Percentiles rank a stretch among this genome's conserved stretches.
These are phyloP conservation scores for Holtermanniella nyarrowii DNA, from an alignment of 768 basidiomycete genomes.

Conservation along the genomic window DNA sequence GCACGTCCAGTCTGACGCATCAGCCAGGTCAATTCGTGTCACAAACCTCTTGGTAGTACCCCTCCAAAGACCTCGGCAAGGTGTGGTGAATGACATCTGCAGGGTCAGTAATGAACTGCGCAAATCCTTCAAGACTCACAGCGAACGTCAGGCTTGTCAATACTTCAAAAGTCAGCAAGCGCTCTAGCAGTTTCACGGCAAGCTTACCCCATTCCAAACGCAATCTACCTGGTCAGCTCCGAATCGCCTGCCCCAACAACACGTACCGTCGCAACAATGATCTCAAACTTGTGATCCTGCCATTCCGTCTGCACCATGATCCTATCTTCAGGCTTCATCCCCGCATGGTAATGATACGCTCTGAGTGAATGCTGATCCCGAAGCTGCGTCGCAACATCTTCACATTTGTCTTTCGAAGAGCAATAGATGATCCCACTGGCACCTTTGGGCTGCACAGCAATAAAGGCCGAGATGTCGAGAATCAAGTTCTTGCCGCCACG, in stretches of 20 bases:
- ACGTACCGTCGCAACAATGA: constrained; percentile 86
- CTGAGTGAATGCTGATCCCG: constrained; percentile 50
- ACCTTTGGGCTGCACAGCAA: constrained; percentile 50
- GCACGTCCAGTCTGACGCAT: constrained; percentile 68
- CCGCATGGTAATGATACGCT: constrained; percentile 79
- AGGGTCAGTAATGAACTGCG: not conserved
- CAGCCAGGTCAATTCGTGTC: not conserved
- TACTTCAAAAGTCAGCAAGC: constrained; percentile 17
- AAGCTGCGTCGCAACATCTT: constrained; percentile 64
- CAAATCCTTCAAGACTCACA: constrained; percentile 12
- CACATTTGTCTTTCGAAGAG: constrained; percentile 59
- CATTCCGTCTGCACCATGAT: constrained; percentile 57
- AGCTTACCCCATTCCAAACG: constrained; percentile 80
- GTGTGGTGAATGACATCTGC: constrained; percentile 69
- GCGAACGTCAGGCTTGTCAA: constrained; percentile 40
- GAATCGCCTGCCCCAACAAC: not conserved
- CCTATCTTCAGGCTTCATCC: constrained; percentile 56
- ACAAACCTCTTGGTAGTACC: constrained; percentile 70
- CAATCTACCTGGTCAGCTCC: constrained; percentile 50
- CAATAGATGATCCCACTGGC: constrained; percentile 78
- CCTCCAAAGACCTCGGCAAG: constrained; percentile 72
- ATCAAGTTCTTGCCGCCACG: constrained; percentile 45
- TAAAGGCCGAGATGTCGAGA: constrained; percentile 57
- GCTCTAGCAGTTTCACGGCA: not conserved
- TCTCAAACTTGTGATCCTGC: constrained; percentile 58